phyloP scores from a whole-genome alignment of 495 filamentous ascomycete species.

The Penicillium angulare region DNA sequence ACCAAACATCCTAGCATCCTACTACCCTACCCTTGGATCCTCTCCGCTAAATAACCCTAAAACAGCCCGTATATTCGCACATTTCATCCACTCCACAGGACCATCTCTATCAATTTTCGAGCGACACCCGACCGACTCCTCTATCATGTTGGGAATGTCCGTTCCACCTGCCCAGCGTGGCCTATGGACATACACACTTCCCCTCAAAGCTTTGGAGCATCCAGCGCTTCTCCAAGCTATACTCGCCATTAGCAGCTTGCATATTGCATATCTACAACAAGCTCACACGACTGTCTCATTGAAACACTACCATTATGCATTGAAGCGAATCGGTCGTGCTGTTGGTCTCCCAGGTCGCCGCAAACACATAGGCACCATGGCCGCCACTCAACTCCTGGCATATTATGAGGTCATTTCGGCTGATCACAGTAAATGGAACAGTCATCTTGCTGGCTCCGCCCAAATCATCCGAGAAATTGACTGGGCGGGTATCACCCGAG shows the following conservation, averaged over 20 bases:
- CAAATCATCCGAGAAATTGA: slow-evolving; percentile 83
- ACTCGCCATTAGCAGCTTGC: slow-evolving; percentile 81
- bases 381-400: slow-evolving; percentile 81
- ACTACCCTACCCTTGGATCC: slow-evolving; percentile 68
- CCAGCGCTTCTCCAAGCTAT: slow-evolving; percentile 88
- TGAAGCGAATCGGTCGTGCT: slow-evolving; percentile 71
- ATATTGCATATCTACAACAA: slow-evolving; percentile 80
- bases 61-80: slow-evolving; percentile 84
- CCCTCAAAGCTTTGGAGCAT: slow-evolving; percentile 78
- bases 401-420: slow-evolving; percentile 95
- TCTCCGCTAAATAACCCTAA: slow-evolving; percentile 81
- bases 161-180: slow-evolving; percentile 70
- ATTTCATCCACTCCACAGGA: slow-evolving; percentile 89
- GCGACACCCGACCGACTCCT: slow-evolving; percentile 74
- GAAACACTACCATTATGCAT: slow-evolving; percentile 87
- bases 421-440: slow-evolving; percentile 94
- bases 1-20: slow-evolving; percentile 72
- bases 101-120: slow-evolving; percentile 88
- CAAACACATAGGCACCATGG: slow-evolving; percentile 77
- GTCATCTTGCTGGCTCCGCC: slow-evolving; percentile 80
- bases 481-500: slow-evolving; percentile 66
- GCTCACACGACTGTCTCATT: slow-evolving; percentile 72
- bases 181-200: slow-evolving; percentile 85
- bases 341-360: slow-evolving; percentile 70
- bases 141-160: slow-evolving; percentile 63